These are phyloP conservation scores for Theileria annulata DNA, from an alignment of 169 alveolate species.

Conservation along the genomic window DNA sequence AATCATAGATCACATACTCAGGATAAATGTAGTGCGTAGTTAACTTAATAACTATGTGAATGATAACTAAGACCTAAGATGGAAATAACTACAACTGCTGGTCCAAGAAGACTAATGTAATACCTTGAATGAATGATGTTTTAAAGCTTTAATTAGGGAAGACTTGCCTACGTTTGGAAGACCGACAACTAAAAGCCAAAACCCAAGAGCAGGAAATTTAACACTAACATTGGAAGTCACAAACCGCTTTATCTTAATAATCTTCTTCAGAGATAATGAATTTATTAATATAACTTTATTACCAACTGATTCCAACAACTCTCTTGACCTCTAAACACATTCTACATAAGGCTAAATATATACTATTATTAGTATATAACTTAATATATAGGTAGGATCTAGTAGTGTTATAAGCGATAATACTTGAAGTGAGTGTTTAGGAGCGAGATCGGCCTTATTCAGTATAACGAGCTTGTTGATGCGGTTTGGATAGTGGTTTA, in stretches of 20 bases:
- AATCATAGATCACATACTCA: background rate
- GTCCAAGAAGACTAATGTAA: background rate
- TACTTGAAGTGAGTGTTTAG: conserved; percentile 37
- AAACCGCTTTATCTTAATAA: conserved; percentile 43
- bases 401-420: background rate
- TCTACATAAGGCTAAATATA: background rate
- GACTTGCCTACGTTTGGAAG: conserved; percentile 69
- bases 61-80: background rate
- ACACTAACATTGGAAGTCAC: conserved; percentile 28
- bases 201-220: conserved; percentile 49
- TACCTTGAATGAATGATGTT: conserved; percentile 60
- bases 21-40: too few relatives aligned
- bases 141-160: conserved; percentile 49
- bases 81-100: background rate
- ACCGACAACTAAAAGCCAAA: conserved; percentile 64
- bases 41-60: too few relatives aligned
- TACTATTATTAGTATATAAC: background rate
- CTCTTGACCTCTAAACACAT: conserved; percentile 34
- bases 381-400: background rate
- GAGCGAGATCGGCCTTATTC: conserved; percentile 60
- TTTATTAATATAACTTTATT: conserved; percentile 37
- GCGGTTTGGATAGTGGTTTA: conserved; percentile 47
- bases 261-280: conserved; percentile 35
- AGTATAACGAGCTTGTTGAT: conserved; percentile 48
- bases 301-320: conserved; percentile 56